These are phyloP conservation scores for Cyphellophora attinorum DNA, from an alignment of 2,329 filamentous ascomycete species.

Conservation along the genomic window DNA sequence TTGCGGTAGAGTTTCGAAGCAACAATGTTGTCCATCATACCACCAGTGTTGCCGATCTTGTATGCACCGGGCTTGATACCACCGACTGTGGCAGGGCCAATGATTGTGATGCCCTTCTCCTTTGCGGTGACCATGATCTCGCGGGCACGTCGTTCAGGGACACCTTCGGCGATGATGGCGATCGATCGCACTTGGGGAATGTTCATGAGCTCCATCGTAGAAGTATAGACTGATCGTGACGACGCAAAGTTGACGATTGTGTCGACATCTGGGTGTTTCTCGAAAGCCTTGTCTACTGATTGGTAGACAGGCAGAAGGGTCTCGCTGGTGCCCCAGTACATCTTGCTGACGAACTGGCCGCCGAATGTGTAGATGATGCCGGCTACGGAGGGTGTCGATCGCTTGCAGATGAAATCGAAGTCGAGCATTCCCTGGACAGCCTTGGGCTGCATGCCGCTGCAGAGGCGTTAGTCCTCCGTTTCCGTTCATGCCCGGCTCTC, in stretches of 20 bases:
- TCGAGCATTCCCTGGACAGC: slow-evolving; percentile 91
- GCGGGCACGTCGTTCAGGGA: slow-evolving; percentile 93
- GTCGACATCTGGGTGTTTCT: slow-evolving; percentile 95
- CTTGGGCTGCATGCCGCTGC: slow-evolving; percentile 83
- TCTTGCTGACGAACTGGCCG: slow-evolving; percentile 99
- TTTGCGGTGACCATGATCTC: slow-evolving; percentile 94
- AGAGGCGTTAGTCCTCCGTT: neutral
- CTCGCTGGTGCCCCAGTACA: slow-evolving; percentile 99
- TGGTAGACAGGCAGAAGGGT: slow-evolving; percentile 98
- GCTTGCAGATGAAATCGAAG: slow-evolving; percentile 99
- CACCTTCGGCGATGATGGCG: slow-evolving; percentile 98
- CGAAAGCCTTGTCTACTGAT: slow-evolving; percentile 79
- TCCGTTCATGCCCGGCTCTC: slow-evolving; percentile 30
- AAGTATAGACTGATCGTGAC: slow-evolving; percentile 95
- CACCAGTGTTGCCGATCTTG: slow-evolving; percentile 99
- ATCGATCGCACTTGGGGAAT: slow-evolving; percentile 96
- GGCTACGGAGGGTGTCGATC: slow-evolving; percentile 86
- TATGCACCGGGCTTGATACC: slow-evolving; percentile 98
- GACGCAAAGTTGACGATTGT: slow-evolving; percentile 99
- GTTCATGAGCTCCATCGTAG: slow-evolving; percentile 97
- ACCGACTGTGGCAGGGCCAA: slow-evolving; percentile 95
- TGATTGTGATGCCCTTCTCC: slow-evolving; percentile 99
- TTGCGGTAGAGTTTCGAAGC: slow-evolving; percentile 99
- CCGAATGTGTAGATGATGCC: slow-evolving; percentile 99
- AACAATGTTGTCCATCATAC: slow-evolving; percentile 99